Evolutionary conservation across 108 stramenopile genomes (phyloP), one percentile per base, ranked within the genome.

Genomic region (Hondaea fermentalgiana): DNA sequence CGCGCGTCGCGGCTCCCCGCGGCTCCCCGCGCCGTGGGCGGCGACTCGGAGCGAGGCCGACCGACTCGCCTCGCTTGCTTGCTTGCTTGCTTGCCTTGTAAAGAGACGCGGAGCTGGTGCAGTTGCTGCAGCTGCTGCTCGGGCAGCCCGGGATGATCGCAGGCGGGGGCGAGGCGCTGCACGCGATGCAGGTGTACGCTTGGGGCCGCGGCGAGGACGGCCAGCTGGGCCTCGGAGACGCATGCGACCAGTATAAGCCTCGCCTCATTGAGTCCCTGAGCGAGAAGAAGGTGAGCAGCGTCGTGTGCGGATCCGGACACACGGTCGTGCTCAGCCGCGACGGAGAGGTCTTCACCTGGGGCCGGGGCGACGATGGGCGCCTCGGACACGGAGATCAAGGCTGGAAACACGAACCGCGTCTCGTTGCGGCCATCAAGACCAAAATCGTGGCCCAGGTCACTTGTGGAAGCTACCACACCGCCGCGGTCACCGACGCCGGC

Each of bases 271-370:
- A 98, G 89, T 94, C 97, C 0, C 91, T 98, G 64, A 93, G 96
- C 14, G 97, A 96, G 8, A 96, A 96, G n/a, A 95, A 95, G 5
- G 96, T 98, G 4, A 92, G 94, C 58, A 95, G 96, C 83, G 96
- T 98, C 89, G 97, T 96, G 21, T 98, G 97, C 92, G 97, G 97
- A 5, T 94, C 94, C 44, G 97, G 97, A 17, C 97, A 98, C 92
- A 98, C 97, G 0, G 96, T 97, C 10, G 96, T 97, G 0, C 92
- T 98, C 35, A 96, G 96, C 10, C 94, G 94, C 42, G 97, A 97
- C 87, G 97, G 97, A n/a, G 95, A 96, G 88, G 96, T 97, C 35
- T 97, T 94, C 91, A 97, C 97, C 16, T 97, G 97, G 96, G 95
- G 95, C 71, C 89, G 96, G 17, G 95, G 96, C 6, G 95, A 97